Conservation (phyloP, 768 basidiomycete species). For the Pleurotus ostreatus region DNA sequence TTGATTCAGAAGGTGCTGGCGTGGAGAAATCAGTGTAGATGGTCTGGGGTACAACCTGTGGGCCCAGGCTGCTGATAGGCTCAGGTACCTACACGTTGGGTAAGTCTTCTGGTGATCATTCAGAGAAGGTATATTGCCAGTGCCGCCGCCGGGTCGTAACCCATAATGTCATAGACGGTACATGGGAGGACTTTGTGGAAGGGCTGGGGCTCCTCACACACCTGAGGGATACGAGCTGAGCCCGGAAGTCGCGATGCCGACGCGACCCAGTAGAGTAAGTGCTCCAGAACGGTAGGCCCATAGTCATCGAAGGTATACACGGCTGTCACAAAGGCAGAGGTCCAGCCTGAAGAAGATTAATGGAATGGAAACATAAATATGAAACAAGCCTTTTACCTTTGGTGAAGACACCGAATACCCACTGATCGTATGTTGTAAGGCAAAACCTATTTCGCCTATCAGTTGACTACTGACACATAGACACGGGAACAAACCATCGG, state of each 20-base stretch:
- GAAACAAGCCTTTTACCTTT: slow-evolving; percentile 29
- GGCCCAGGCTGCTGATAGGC: slow-evolving; percentile 26
- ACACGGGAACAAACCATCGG: slow-evolving; percentile 42
- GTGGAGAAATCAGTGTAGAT: slow-evolving; percentile 19
- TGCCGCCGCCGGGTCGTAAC: slow-evolving; percentile 20
- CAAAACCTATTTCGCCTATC: slow-evolving; percentile 1
- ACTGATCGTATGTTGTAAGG: slow-evolving; percentile 54
- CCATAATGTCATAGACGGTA: slow-evolving; percentile 27
- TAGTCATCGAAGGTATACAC: slow-evolving; percentile 35
- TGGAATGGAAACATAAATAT: background rate
- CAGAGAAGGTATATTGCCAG: slow-evolving; percentile 19
- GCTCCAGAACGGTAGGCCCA: slow-evolving; percentile 47
- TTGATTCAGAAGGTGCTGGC: slow-evolving; percentile 35
- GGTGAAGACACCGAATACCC: slow-evolving; percentile 63
- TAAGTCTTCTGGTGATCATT: background rate
- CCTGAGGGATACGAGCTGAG: slow-evolving; percentile 32
- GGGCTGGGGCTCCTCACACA: slow-evolving; percentile 26
- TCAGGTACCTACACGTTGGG: slow-evolving; percentile 37
- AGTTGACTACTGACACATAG: background rate
- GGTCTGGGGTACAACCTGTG: slow-evolving; percentile 22
- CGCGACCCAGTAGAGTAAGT: slow-evolving; percentile 50
- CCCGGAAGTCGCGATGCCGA: slow-evolving; percentile 43
- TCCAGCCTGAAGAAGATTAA: slow-evolving; percentile 38
- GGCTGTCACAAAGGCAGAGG: slow-evolving; percentile 44
- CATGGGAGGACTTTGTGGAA: slow-evolving; percentile 17